Percentiles rank a stretch among this genome's conserved stretches.
These are phyloP conservation scores for Fusarium sp. DNA, from an alignment of 2,329 filamentous ascomycete species.

Conservation along the genomic window DNA sequence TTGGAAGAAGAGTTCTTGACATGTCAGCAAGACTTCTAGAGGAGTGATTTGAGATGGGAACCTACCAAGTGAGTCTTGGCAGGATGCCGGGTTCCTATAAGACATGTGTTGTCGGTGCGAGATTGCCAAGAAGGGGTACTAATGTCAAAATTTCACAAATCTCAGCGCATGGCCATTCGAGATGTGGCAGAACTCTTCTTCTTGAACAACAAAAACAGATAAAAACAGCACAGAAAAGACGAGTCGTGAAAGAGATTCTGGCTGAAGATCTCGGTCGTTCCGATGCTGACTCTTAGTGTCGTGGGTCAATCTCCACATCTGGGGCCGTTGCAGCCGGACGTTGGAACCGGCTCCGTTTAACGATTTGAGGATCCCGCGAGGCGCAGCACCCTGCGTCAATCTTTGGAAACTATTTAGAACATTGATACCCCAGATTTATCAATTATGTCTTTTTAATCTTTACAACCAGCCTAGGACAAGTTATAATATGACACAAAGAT, in stretches of 20 bases:
- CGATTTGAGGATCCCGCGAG: conserved; percentile 21
- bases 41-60: accelerated
- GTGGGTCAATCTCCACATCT: conserved; percentile 10
- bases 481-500: accelerated
- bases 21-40: accelerated
- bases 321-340: conserved; percentile 21
- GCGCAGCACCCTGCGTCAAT: conserved; percentile 22
- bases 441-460: too few relatives aligned
- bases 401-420: neutral
- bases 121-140: too few relatives aligned
- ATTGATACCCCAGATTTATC: too few relatives aligned
- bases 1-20: accelerated
- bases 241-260: neutral
- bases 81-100: neutral
- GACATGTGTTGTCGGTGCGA: too few relatives aligned
- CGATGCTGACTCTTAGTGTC: neutral
- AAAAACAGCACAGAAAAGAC: neutral
- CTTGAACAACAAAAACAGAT: neutral
- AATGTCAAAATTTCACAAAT: too few relatives aligned
- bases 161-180: neutral
- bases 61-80: neutral
- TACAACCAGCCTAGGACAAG: accelerated
- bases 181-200: neutral
- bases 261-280: conserved; percentile 15
- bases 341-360: neutral